Percentiles rank a stretch among this genome's conserved stretches.
phyloP scores from a whole-genome alignment of 164 flowering plant species.

The Malania oleifera region DNA sequence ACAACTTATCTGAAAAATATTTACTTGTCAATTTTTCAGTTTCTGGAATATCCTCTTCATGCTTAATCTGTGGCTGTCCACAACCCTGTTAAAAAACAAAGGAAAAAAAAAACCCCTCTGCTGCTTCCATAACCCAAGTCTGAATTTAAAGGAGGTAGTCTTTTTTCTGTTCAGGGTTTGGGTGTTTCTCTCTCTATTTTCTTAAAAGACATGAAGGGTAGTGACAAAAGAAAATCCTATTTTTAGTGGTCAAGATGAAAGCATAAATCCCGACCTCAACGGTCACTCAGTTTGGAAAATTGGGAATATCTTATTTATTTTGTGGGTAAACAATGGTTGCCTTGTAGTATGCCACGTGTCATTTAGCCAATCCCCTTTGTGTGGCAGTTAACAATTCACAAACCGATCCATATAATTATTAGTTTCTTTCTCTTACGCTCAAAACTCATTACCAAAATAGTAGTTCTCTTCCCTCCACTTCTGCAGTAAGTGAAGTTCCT shows the following conservation, averaged over 20 bases:
- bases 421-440: neutral
- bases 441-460: neutral
- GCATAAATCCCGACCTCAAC: slow-evolving; percentile 12
- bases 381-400: slow-evolving; percentile 33
- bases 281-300: neutral
- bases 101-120: no score
- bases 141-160: no score
- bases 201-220: no score
- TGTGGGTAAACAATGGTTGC: neutral
- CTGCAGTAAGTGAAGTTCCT: neutral
- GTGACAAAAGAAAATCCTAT: neutral
- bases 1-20: no score
- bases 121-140: no score
- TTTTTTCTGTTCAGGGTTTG: no score
- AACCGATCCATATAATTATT: slow-evolving; percentile 18
- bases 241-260: neutral
- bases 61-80: no score
- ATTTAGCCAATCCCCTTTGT: slow-evolving; percentile 24
- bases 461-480: neutral
- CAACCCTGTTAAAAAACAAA: no score
- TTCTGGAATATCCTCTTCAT: no score
- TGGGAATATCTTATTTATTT: neutral
- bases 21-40: no score
- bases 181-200: no score
- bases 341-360: slow-evolving; percentile 23